Evolutionary conservation across 306 rosid genomes (phyloP).

Genomic region (Lagenaria siceraria): DNA sequence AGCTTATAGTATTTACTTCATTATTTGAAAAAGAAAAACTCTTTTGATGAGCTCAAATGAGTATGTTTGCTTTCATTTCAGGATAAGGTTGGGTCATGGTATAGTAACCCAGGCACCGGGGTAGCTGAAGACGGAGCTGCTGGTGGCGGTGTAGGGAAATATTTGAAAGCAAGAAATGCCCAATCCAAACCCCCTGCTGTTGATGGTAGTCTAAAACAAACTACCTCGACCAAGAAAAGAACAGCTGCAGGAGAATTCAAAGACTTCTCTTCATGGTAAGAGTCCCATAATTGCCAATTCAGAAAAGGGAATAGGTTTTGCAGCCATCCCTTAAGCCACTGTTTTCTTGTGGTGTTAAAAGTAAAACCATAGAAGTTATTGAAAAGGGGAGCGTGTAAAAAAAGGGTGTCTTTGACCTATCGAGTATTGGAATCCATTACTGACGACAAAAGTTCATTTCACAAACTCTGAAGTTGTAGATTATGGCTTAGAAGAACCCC

Average conservation of each 20-base stretch:
- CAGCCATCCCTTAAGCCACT: neutral
- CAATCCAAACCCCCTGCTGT: constrained; percentile 34
- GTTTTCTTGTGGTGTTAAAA: neutral
- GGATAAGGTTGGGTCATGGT: constrained; percentile 89
- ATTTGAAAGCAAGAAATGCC: constrained; percentile 57
- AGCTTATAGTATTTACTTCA: neutral
- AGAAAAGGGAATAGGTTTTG: neutral
- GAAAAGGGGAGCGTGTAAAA: neutral
- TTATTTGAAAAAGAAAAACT: neutral
- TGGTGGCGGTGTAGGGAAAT: constrained; percentile 66
- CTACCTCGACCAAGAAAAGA: constrained; percentile 55
- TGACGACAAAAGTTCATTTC: neutral
- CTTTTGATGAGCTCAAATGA: neutral
- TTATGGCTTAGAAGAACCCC: neutral
- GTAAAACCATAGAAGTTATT: neutral
- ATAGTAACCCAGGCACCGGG: constrained; percentile 75
- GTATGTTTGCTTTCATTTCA: constrained; percentile 20
- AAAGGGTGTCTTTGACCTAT: neutral
- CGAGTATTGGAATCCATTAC: neutral
- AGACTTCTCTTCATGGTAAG: constrained; percentile 74
- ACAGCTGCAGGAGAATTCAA: constrained; percentile 49
- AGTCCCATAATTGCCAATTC: neutral
- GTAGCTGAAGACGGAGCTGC: constrained; percentile 33
- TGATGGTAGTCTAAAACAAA: constrained; percentile 18
- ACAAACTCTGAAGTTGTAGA: constrained; percentile 1